phyloP scores from a whole-genome alignment of 1,284 basidiomycete genomes.

The Stereum hirsutum region DNA sequence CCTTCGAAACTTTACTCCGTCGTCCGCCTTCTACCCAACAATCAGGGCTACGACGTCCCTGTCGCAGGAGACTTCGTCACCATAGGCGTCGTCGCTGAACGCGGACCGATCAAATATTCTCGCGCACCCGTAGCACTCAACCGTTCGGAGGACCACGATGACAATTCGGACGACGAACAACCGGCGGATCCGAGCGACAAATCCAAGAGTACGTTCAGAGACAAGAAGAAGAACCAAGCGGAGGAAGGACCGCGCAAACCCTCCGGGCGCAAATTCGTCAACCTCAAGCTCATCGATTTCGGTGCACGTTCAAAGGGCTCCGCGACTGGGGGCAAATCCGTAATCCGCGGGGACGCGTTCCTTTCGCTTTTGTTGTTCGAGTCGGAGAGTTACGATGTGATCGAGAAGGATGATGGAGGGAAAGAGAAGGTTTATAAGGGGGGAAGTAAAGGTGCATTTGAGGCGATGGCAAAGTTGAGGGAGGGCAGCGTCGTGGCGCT shows the following conservation, averaged over 20 bases:
- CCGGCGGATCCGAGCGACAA: conserved; percentile 13
- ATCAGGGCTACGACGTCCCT: conserved; percentile 84
- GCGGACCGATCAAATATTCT: conserved; percentile 63
- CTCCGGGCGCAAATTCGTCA: conserved; percentile 75
- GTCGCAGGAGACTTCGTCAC: conserved; percentile 89
- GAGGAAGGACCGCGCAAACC: conserved; percentile 31
- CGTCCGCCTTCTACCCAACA: conserved; percentile 66
- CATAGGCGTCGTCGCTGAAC: conserved; percentile 83
- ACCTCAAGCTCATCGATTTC: conserved; percentile 81
- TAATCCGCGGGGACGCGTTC: conserved; percentile 73
- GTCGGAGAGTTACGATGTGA: conserved; percentile 57
- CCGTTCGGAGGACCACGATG: conserved; percentile 30
- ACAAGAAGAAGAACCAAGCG: conserved; percentile 25
- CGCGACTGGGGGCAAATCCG: conserved; percentile 42
- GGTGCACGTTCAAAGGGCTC: conserved; percentile 46
- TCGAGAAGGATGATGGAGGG: conserved; percentile 34
- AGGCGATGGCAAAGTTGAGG: conserved; percentile 74
- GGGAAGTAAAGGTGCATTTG: conserved; percentile 89
- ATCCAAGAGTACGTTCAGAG: conserved; percentile 13
- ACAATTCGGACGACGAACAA: conserved; percentile 19
- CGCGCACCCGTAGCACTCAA: conserved; percentile 52
- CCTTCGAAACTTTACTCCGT: conserved; percentile 86
- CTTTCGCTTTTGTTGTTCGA: conserved; percentile 85
- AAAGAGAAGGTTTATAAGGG: conserved; percentile 69
- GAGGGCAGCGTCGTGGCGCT: conserved; percentile 88